Conservation (phyloP, 176 grass and related monocot species). For the Zoysia japonica region DNA sequence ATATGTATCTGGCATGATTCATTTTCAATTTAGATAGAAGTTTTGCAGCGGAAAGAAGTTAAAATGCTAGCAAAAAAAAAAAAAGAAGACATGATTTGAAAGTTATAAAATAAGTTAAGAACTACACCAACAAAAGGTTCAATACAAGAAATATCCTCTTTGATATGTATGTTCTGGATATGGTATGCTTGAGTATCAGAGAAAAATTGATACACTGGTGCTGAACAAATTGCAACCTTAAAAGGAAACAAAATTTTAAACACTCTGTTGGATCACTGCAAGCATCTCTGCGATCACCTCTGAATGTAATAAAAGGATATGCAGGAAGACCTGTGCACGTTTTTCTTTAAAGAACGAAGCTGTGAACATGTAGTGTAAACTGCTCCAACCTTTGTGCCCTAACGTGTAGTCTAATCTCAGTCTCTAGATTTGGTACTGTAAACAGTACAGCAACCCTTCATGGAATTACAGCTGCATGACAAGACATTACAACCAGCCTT, state of each 20-base stretch:
- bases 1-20: conserved; percentile 63
- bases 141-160: neutral
- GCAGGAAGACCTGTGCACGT: neutral
- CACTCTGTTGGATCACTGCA: neutral
- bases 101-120: neutral
- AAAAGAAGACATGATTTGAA: neutral
- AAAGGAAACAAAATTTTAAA: neutral
- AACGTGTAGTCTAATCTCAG: neutral
- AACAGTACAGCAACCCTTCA: neutral
- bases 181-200: neutral
- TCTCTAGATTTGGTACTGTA: neutral
- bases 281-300: neutral
- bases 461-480: neutral
- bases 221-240: neutral
- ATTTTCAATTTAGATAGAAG: conserved; percentile 2
- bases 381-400: conserved; percentile 10
- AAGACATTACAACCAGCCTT: neutral
- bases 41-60: neutral
- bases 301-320: neutral
- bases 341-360: neutral
- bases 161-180: conserved; percentile 7
- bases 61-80: conserved; percentile 19
- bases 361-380: neutral
- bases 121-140: neutral
- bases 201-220: neutral